A percentile compares a stretch with the other conserved stretches of the same genome.
These are phyloP conservation scores for Talaromyces thailandensis DNA, from an alignment of 495 filamentous ascomycete genomes.

Conservation along the genomic window DNA sequence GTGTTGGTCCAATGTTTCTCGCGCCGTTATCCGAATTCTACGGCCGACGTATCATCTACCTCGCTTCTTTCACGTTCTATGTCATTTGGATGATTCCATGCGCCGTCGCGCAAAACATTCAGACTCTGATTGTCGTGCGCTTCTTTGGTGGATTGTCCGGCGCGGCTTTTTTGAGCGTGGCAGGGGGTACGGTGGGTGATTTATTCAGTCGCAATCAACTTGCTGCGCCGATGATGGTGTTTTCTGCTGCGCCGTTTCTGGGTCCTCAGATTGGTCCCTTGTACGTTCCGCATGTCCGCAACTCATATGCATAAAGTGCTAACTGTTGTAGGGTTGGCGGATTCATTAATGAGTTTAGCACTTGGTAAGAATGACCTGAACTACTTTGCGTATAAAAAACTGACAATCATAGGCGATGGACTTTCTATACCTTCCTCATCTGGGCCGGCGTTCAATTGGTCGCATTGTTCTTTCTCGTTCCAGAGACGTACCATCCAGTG, in stretches of 20 bases:
- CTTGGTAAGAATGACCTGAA: constrained; percentile 41
- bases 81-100: constrained; percentile 82
- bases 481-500: constrained; percentile 84
- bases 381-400: background rate
- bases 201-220: constrained; percentile 72
- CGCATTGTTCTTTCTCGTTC: constrained; percentile 63
- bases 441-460: constrained; percentile 59
- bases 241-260: constrained; percentile 67
- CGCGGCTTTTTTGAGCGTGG: constrained; percentile 80
- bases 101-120: constrained; percentile 74
- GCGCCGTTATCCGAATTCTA: constrained; percentile 72
- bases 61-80: constrained; percentile 68
- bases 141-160: constrained; percentile 84
- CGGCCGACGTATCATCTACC: constrained; percentile 77
- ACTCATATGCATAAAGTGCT: constrained; percentile 34
- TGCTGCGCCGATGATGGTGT: constrained; percentile 70
- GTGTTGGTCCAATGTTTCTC: constrained; percentile 63
- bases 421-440: constrained; percentile 79
- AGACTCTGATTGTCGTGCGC: constrained; percentile 72
- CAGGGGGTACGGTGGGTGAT: constrained; percentile 87
- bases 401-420: constrained; percentile 55
- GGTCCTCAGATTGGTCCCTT: constrained; percentile 45
- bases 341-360: constrained; percentile 69
- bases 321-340: constrained; percentile 38
- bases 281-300: constrained; percentile 15